phyloP scores from a whole-genome alignment of 164 flowering plant species.

The Piper betle region DNA sequence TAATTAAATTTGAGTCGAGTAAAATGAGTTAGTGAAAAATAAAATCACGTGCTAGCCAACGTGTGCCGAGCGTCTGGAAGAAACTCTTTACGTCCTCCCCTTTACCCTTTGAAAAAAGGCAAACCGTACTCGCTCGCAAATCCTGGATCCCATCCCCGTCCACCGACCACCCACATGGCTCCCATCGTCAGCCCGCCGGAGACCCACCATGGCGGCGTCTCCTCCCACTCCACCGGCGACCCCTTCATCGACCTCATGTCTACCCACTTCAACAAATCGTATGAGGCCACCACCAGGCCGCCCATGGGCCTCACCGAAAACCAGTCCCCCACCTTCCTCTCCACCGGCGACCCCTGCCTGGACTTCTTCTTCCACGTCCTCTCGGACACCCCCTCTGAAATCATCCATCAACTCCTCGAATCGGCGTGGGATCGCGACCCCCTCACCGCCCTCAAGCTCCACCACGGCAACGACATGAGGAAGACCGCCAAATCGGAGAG shows the following conservation, averaged over 20 bases:
- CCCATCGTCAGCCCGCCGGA: slow-evolving; percentile 5
- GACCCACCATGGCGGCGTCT: not conserved
- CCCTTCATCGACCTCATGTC: slow-evolving; percentile 3
- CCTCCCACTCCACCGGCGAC: not conserved
- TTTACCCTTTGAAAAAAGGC: too few species aligned
- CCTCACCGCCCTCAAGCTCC: slow-evolving; percentile 36
- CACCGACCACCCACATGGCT: not conserved
- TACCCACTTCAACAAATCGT: not conserved
- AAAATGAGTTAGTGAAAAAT: too few species aligned
- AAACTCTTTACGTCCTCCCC: too few species aligned
- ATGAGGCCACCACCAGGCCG: not conserved
- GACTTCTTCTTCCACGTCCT: slow-evolving; percentile 61
- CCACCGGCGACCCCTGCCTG: slow-evolving; percentile 43
- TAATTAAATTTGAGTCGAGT: too few species aligned
- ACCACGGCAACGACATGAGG: slow-evolving; percentile 21
- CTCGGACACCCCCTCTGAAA: slow-evolving; percentile 26
- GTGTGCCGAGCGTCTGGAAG: too few species aligned
- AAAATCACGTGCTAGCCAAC: too few species aligned
- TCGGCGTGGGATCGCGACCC: slow-evolving; percentile 32
- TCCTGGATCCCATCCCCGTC: not conserved
- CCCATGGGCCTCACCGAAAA: slow-evolving; percentile 34
- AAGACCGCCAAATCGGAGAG: slow-evolving; percentile 8
- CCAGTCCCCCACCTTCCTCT: slow-evolving; percentile 23
- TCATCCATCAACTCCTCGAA: slow-evolving; percentile 10
- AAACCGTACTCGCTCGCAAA: not conserved